These are phyloP conservation scores for Digitaria exilis DNA, from an alignment of 202 grass and related monocot genomes.

Conservation along the genomic window DNA sequence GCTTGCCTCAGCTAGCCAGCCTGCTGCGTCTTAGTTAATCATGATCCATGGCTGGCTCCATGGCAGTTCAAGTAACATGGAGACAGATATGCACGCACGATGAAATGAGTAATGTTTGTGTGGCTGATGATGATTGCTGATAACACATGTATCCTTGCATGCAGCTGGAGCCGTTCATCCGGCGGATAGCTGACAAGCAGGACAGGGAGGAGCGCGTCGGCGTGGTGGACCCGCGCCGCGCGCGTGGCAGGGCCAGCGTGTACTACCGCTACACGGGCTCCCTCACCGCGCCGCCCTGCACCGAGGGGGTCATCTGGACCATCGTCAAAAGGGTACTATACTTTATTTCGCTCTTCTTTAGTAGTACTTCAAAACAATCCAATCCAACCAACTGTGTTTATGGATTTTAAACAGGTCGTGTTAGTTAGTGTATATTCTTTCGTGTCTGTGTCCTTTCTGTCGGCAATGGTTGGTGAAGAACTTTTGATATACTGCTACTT, in stretches of 20 bases:
- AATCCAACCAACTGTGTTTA: background rate
- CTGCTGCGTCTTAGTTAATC: background rate
- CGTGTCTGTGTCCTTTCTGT: background rate
- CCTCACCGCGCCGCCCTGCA: slow-evolving; percentile 71
- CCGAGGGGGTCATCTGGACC: slow-evolving; percentile 73
- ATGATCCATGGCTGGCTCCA: too few relatives aligned
- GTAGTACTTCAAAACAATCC: background rate
- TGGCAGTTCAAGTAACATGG: background rate
- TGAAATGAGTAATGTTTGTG: too few relatives aligned
- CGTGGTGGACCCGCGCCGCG: slow-evolving; percentile 32
- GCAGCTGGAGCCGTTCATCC: slow-evolving; percentile 58
- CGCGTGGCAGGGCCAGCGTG: slow-evolving; percentile 35
- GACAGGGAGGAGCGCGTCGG: slow-evolving; percentile 48
- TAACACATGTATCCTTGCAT: background rate
- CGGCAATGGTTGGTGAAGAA: background rate
- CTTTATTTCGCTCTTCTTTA: background rate
- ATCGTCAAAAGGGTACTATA: slow-evolving; percentile 50
- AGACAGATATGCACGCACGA: background rate
- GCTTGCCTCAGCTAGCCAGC: background rate
- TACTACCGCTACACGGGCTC: slow-evolving; percentile 84
- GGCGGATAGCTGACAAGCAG: slow-evolving; percentile 12
- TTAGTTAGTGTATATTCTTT: too few relatives aligned
- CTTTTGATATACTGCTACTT: background rate
- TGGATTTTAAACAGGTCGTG: background rate
- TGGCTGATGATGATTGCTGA: background rate